phyloP scores from a whole-genome alignment of 768 basidiomycete genomes.

The Austroboletus eburneus region DNA sequence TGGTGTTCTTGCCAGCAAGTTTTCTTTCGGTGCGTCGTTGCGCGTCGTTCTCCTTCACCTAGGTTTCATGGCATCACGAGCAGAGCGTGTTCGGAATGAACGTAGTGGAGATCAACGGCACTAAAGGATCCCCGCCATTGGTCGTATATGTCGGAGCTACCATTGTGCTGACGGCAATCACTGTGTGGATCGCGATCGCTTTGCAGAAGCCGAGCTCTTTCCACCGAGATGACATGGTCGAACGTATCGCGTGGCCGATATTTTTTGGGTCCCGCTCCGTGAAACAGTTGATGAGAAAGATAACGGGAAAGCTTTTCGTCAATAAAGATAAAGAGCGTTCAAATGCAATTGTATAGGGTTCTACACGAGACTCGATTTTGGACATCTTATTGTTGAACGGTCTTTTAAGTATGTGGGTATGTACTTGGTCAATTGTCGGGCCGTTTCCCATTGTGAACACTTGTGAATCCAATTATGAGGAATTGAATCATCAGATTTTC shows the following conservation, averaged over 20 bases:
- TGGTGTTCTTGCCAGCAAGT: conserved; percentile 56
- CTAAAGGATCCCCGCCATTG: conserved; percentile 28
- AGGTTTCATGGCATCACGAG: conserved; percentile 39
- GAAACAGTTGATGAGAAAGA: background rate
- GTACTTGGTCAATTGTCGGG: too few species aligned
- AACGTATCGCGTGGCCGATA: conserved; percentile 21
- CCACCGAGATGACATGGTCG: conserved; percentile 20
- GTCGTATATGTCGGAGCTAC: conserved; percentile 44
- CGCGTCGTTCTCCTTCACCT: too few species aligned
- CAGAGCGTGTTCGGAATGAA: conserved; percentile 33
- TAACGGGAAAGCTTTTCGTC: background rate
- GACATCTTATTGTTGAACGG: too few species aligned
- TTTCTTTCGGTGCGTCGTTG: conserved; percentile 35
- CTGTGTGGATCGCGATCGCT: conserved; percentile 54
- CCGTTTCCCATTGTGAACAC: too few species aligned
- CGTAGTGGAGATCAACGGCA: conserved; percentile 27
- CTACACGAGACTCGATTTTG: too few species aligned
- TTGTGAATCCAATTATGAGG: too few species aligned
- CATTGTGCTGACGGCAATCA: conserved; percentile 45
- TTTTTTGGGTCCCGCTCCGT: background rate
- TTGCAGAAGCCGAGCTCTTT: conserved; percentile 36
- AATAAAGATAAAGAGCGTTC: too few species aligned
- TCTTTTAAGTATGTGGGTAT: too few species aligned
- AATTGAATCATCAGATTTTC: too few species aligned
- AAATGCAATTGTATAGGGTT: too few species aligned